Conservation (phyloP, 345 rosid genomes). For the Hibiscus syriacus region DNA sequence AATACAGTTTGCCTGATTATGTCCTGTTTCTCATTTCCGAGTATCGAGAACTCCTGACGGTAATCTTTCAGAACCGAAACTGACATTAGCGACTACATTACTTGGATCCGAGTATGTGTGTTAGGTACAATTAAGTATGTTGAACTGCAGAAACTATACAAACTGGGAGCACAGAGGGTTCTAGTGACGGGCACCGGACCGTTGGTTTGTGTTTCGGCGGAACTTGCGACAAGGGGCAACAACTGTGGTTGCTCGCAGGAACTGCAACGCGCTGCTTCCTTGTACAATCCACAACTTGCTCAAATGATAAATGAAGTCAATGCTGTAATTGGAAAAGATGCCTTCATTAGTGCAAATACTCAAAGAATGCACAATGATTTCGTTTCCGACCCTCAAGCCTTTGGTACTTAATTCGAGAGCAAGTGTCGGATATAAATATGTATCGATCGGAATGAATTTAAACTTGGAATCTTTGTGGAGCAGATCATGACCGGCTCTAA, state of each 20-base stretch:
- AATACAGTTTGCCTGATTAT: too few relatives aligned
- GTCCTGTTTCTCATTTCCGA: conserved; percentile 38
- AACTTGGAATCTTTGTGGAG: conserved; percentile 19
- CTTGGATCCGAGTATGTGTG: too few relatives aligned
- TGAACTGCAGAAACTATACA: conserved; percentile 12
- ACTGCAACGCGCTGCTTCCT: too few relatives aligned
- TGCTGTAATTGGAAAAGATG: conserved; percentile 19
- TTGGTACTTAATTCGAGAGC: too few relatives aligned
- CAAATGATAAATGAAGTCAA: conserved; percentile 49
- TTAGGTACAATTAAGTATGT: too few relatives aligned
- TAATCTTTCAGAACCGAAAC: neutral
- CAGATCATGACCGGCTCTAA: conserved; percentile 42
- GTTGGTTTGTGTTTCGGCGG: conserved; percentile 77
- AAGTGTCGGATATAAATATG: too few relatives aligned
- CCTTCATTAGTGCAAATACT: too few relatives aligned
- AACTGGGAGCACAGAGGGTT: conserved; percentile 67
- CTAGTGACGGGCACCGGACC: conserved; percentile 92
- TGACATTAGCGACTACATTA: too few relatives aligned
- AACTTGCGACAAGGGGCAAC: conserved; percentile 44
- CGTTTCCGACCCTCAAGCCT: conserved; percentile 30
- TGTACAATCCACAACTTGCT: conserved; percentile 57
- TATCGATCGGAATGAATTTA: too few relatives aligned
- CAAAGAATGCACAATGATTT: conserved; percentile 32
- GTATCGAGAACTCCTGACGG: conserved; percentile 30
- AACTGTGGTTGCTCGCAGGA: conserved; percentile 53